Evolutionary conservation across 176 grass and related monocot species (phyloP).

Genomic region (Chrysopogon serrulatus): DNA sequence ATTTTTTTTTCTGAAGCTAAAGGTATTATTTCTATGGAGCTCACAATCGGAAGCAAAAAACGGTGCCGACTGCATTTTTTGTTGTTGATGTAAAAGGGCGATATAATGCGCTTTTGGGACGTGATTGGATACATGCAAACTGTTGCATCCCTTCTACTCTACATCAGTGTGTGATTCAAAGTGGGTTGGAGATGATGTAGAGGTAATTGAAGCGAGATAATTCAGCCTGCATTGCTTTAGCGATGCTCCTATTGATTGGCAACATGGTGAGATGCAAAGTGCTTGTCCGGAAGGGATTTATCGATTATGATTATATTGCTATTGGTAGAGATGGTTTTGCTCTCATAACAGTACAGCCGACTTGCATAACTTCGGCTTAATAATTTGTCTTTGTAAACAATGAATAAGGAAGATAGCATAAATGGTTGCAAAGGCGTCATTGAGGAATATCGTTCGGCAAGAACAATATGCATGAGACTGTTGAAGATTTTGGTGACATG

Average conservation of each 20-base stretch:
- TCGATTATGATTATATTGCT: not conserved
- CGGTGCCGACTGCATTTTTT: too few species aligned
- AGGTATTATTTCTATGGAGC: too few species aligned
- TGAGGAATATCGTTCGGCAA: not conserved
- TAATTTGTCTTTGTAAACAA: not conserved
- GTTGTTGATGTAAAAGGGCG: too few species aligned
- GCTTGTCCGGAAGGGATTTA: not conserved
- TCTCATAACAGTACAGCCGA: not conserved
- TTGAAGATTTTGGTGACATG: not conserved
- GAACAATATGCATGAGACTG: not conserved
- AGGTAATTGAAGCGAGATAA: not conserved
- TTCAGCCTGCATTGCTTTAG: not conserved
- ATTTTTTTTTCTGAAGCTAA: too few species aligned
- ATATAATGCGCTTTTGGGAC: too few species aligned
- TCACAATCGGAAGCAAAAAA: not conserved
- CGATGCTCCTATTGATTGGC: not conserved
- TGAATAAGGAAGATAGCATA: not conserved
- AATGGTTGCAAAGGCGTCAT: not conserved
- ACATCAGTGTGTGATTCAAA: too few species aligned
- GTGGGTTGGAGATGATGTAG: too few species aligned
- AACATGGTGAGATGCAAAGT: not conserved
- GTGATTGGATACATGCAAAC: too few species aligned
- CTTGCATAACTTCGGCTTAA: not conserved
- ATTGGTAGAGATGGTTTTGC: not conserved
- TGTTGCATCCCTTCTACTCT: too few species aligned